Conservation (phyloP, 225 moss, liverwort and hornwort species). For the Rhytidiadelphus loreus region DNA sequence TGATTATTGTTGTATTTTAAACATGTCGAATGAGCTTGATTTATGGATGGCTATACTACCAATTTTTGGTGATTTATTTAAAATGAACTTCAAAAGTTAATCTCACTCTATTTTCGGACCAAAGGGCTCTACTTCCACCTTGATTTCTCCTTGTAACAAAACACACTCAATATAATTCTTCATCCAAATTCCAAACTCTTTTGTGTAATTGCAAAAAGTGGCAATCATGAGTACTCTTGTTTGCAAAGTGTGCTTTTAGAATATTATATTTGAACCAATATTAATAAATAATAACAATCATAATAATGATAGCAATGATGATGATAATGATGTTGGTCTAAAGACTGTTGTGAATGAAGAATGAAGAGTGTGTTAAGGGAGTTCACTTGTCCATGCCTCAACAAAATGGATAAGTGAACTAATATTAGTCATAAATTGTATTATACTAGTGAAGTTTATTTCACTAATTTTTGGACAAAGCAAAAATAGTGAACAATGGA, state of each 20-base stretch:
- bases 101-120: neutral
- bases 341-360: neutral
- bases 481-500: fast-evolving
- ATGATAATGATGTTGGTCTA: neutral
- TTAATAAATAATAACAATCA: neutral
- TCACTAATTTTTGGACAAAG: fast-evolving
- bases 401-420: neutral
- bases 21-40: neutral
- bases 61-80: neutral
- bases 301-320: neutral
- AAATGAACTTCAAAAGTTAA: neutral
- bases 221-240: neutral
- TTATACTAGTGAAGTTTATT: neutral
- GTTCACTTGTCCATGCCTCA: neutral
- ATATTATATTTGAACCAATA: neutral
- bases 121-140: neutral
- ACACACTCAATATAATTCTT: neutral
- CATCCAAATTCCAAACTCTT: neutral
- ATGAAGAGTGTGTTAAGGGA: neutral
- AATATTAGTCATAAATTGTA: neutral
- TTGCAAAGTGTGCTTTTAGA: neutral
- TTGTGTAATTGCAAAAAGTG: neutral
- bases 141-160: neutral
- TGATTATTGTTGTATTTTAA: neutral
- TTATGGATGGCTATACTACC: neutral